Conservation (phyloP, 768 basidiomycete genomes). For the Amanita subjunquillea region DNA sequence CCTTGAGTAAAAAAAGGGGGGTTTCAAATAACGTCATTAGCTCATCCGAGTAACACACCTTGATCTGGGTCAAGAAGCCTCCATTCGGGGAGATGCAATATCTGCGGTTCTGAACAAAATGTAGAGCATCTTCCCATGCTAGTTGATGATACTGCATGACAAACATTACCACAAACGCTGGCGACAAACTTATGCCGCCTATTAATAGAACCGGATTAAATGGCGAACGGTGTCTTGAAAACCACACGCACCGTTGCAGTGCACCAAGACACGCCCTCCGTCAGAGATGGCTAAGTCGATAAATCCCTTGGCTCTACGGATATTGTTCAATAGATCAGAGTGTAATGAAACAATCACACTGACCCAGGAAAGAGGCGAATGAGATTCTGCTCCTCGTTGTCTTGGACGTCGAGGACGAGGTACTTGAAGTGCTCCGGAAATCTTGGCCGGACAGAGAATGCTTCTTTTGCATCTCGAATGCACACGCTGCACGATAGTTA, state of each 20-base stretch:
- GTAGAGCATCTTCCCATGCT: conserved; percentile 83
- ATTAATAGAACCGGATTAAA: background rate
- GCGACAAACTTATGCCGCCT: conserved; percentile 86
- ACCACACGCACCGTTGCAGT: conserved; percentile 65
- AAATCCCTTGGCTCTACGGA: conserved; percentile 58
- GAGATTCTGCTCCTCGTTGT: conserved; percentile 91
- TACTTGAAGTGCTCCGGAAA: conserved; percentile 76
- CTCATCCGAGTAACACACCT: conserved; percentile 29
- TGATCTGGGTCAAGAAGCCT: conserved; percentile 87
- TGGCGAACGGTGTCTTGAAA: background rate
- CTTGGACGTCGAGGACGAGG: conserved; percentile 76
- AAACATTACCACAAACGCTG: conserved; percentile 88
- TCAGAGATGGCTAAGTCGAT: conserved; percentile 55
- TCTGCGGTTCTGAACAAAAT: conserved; percentile 80
- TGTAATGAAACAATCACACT: conserved; percentile 13
- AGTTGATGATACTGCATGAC: conserved; percentile 80
- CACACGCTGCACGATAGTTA: conserved; percentile 51
- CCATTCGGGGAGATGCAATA: conserved; percentile 93
- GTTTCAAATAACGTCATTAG: background rate
- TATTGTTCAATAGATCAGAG: background rate
- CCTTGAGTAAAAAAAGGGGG: conserved; percentile 30
- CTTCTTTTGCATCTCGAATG: conserved; percentile 83
- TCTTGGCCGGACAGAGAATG: conserved; percentile 80
- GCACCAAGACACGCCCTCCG: conserved; percentile 75
- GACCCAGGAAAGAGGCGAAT: conserved; percentile 85